Conservation (phyloP, 345 rosid species). For the Citrus maxima region DNA sequence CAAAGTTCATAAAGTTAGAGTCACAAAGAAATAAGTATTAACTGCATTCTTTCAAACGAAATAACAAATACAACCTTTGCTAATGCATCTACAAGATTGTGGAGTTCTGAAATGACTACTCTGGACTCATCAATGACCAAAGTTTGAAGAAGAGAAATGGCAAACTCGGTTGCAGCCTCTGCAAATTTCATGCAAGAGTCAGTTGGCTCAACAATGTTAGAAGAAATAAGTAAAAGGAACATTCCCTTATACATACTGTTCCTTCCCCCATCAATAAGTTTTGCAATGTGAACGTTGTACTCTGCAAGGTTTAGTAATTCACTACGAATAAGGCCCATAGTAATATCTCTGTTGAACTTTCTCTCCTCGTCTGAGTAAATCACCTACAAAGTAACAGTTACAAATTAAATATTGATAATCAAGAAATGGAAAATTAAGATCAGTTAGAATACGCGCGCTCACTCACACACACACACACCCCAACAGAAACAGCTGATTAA, state of each 20-base stretch:
- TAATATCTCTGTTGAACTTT: slow-evolving; percentile 86
- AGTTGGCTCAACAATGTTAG: neutral
- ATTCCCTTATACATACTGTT: slow-evolving; percentile 56
- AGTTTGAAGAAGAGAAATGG: slow-evolving; percentile 78
- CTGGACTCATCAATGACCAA: slow-evolving; percentile 76
- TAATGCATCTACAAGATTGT: slow-evolving; percentile 86
- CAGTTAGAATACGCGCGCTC: neutral
- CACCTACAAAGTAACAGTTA: slow-evolving; percentile 46
- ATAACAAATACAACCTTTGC: slow-evolving; percentile 55
- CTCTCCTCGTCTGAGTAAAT: slow-evolving; percentile 95
- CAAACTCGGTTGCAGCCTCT: slow-evolving; percentile 88
- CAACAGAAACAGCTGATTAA: neutral
- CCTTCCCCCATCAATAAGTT: slow-evolving; percentile 92
- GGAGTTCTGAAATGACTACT: slow-evolving; percentile 91
- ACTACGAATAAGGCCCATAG: slow-evolving; percentile 74
- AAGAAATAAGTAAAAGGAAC: slow-evolving; percentile 7
- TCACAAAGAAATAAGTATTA: neutral
- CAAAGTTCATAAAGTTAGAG: slow-evolving; percentile 15
- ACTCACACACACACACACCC: neutral
- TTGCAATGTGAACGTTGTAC: slow-evolving; percentile 91
- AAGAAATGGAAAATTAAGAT: neutral
- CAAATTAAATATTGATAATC: neutral
- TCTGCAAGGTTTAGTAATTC: slow-evolving; percentile 93
- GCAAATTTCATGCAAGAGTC: slow-evolving; percentile 29
- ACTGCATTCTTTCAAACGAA: neutral